Percentiles rank a stretch among this genome's conserved stretches.
These are phyloP conservation scores for Curvularia verruculosa DNA, from an alignment of 2,329 filamentous ascomycete species.

Conservation along the genomic window DNA sequence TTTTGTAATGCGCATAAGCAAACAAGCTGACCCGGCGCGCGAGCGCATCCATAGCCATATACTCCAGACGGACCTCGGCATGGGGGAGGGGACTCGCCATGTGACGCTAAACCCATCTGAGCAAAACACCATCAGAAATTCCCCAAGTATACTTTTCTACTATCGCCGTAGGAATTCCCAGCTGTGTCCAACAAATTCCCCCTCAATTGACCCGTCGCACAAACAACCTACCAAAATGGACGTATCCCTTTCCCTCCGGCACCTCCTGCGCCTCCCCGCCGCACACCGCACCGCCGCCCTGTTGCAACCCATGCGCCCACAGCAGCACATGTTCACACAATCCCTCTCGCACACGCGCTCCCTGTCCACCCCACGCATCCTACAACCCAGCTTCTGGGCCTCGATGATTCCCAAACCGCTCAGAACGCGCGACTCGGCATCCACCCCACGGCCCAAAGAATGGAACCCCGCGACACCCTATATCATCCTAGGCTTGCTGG, in stretches of 20 bases:
- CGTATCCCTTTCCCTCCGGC: conserved; percentile 29
- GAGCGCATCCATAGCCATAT: not conserved
- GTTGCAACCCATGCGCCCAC: conserved; percentile 21
- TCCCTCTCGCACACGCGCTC: conserved; percentile 36
- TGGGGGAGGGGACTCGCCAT: no score
- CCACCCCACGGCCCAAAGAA: conserved; percentile 34
- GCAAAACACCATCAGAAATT: no score
- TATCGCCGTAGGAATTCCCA: no score
- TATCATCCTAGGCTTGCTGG: conserved; percentile 72
- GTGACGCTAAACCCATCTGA: no score
- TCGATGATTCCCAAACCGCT: conserved; percentile 47
- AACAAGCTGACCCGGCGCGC: not conserved
- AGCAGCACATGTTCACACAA: conserved; percentile 27
- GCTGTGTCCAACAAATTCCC: no score
- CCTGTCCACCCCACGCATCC: conserved; percentile 44
- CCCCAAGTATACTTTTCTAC: no score
- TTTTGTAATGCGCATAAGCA: not conserved
- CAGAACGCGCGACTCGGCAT: conserved; percentile 16
- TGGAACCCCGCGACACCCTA: conserved; percentile 68
- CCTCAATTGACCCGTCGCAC: no score
- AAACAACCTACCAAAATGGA: conserved; percentile 28
- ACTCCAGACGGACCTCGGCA: conserved; percentile 1
- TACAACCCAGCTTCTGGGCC: conserved; percentile 47
- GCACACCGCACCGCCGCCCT: conserved; percentile 27
- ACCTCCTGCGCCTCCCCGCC: conserved; percentile 37